Conservation (phyloP, 176 grass and related monocot genomes). For the Pharus latifolius region DNA sequence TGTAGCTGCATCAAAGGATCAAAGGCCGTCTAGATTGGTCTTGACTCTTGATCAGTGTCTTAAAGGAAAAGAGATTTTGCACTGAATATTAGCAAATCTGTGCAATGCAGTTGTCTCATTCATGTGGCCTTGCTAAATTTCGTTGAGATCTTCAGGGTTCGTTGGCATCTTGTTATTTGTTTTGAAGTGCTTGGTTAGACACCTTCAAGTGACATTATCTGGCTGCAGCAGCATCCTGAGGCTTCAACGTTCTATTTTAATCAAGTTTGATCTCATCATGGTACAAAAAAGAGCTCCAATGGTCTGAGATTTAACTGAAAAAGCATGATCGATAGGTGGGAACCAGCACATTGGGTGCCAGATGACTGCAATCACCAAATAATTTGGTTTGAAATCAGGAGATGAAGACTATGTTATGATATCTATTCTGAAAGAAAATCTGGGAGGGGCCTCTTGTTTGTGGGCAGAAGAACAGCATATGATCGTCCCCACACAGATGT, state of each 20-base stretch:
- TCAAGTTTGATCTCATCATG: neutral
- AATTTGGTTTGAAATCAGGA: neutral
- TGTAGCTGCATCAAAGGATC: neutral
- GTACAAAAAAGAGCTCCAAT: neutral
- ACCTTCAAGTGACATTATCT: neutral
- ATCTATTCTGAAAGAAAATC: neutral
- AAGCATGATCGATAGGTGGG: neutral
- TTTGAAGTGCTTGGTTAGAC: neutral
- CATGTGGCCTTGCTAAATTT: neutral
- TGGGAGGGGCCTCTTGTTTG: neutral
- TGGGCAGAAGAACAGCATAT: neutral
- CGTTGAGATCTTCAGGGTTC: neutral
- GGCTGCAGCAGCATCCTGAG: neutral
- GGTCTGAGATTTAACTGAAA: neutral
- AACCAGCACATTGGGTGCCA: neutral
- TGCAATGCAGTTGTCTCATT: neutral
- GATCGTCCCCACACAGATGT: too few species aligned
- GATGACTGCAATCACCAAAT: too few species aligned
- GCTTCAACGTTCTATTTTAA: neutral
- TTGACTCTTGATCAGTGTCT: neutral
- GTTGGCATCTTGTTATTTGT: neutral
- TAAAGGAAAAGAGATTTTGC: neutral
- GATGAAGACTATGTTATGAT: neutral
- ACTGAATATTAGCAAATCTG: neutral
- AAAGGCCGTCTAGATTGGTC: neutral